Base-by-base conservation (phyloP, 306 rosid genomes). In the Echinosophora koreensis region DNA sequence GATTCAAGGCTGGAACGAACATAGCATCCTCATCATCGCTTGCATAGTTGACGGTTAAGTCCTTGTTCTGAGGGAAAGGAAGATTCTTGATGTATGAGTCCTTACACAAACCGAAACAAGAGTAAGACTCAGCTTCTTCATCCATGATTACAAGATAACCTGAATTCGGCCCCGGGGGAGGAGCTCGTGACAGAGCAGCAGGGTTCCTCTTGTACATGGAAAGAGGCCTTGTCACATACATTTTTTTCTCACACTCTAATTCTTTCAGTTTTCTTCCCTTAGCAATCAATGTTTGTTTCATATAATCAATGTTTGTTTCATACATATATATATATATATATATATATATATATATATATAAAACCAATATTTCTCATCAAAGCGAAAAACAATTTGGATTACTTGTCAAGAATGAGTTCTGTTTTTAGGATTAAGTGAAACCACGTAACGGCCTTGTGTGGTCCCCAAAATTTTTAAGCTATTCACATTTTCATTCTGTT, bases 1-100 rank as follows among this genome's bases (percentile, higher is more conserved):
- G 88, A 80, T 81, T 70, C 8, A 87, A 76, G 41, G 87, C 90
- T 6, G 96, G 93, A 75, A 93, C 76, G 71, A 90, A 84, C 85
- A 83, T 71, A 63, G 77, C 88, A 41, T 72, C 69, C 0, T 82
- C 75, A 66, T 74, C 11, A 0, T 73, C 55, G 0, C 84, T 35
- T 39, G 59, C 87, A 63, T 38, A 50, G 15, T 8, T 5, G 30
- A 80, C 12, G 3, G 72, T 77, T 59, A 86, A 79, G 58, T 77
- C 44, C 72, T 66, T 83, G 82, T 77, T 77, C 80, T 80, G 87
- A 41, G 89, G 89, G 10, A 86, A 52, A 22, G 89, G 89, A 42
- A 86, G 77, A 6, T 77, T 49, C 4, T 0, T 34, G 18, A 86
- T 64, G 6, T 4, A 2, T n/a, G 16, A 1, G 28, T 52, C 28